Conservation (phyloP, 768 basidiomycete species). For the Cubamyces lactineus region DNA sequence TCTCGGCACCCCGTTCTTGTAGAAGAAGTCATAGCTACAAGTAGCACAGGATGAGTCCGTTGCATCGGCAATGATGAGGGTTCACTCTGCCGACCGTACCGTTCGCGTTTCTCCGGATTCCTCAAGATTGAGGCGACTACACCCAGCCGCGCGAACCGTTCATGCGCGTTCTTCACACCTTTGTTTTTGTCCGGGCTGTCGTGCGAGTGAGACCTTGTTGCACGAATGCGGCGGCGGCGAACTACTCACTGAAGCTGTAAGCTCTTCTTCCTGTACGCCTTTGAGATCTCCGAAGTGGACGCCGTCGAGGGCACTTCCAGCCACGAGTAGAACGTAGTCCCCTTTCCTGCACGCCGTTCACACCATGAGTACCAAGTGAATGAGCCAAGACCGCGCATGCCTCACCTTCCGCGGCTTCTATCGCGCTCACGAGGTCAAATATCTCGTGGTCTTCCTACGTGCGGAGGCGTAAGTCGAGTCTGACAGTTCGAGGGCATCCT, state of each 20-base stretch:
- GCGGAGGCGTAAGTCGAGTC: neutral
- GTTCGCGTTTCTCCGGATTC: conserved; percentile 71
- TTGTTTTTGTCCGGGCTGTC: conserved; percentile 95
- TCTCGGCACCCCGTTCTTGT: conserved; percentile 95
- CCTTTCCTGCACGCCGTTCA: conserved; percentile 61
- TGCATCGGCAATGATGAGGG: no score
- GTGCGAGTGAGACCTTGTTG: neutral
- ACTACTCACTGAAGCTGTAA: conserved; percentile 81
- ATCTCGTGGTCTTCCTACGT: conserved; percentile 91
- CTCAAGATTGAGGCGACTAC: conserved; percentile 83
- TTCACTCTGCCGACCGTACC: conserved; percentile 49
- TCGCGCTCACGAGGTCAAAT: conserved; percentile 85
- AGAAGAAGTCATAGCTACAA: conserved; percentile 88
- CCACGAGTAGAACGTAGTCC: conserved; percentile 96
- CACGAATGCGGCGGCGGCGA: neutral
- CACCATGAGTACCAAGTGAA: neutral
- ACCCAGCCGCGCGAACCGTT: conserved; percentile 91
- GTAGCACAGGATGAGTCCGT: neutral
- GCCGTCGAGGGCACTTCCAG: conserved; percentile 80
- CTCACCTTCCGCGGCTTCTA: conserved; percentile 80
- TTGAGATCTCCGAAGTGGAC: conserved; percentile 73
- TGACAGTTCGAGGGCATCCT: neutral
- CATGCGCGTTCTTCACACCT: conserved; percentile 76
- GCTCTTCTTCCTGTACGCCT: conserved; percentile 91
- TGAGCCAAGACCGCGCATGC: conserved; percentile 4